These are phyloP conservation scores for Purpureocillium takamizusanense DNA, from an alignment of 2,329 filamentous ascomycete genomes.

Conservation along the genomic window DNA sequence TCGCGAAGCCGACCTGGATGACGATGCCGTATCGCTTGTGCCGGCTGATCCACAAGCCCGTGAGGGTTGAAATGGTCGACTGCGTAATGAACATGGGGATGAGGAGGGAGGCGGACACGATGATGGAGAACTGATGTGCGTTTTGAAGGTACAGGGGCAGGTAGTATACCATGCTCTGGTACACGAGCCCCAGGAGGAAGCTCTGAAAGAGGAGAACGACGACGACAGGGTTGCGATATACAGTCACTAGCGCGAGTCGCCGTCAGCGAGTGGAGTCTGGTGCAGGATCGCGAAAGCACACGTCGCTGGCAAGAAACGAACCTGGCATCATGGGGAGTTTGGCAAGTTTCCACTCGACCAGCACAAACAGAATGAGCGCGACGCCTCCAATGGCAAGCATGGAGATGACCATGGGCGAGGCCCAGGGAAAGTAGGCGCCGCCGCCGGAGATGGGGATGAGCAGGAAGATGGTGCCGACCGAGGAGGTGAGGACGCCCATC, in stretches of 20 bases:
- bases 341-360: constrained; percentile 63
- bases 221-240: constrained; percentile 46
- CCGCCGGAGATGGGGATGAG: constrained; percentile 55
- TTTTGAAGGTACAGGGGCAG: constrained; percentile 55
- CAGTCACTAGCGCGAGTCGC: constrained; percentile 25
- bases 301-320: no score
- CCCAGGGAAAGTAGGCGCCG: constrained; percentile 39
- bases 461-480: constrained; percentile 47
- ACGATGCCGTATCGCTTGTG: constrained; percentile 49
- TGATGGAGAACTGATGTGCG: constrained; percentile 23
- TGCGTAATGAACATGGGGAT: constrained; percentile 41
- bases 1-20: constrained; percentile 34
- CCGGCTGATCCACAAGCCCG: constrained; percentile 49
- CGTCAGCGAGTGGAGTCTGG: no score
- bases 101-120: constrained; percentile 41
- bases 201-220: constrained; percentile 46
- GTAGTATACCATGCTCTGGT: constrained; percentile 52
- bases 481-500: constrained; percentile 44
- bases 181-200: constrained; percentile 50
- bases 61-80: constrained; percentile 32
- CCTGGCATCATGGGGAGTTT: constrained; percentile 65
- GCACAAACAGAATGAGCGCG: constrained; percentile 50
- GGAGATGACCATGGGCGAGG: constrained; percentile 60
- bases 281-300: no score
- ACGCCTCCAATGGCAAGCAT: constrained; percentile 60